Evolutionary conservation across 768 basidiomycete genomes (phyloP).

Genomic region (Boletus reticuloceps): DNA sequence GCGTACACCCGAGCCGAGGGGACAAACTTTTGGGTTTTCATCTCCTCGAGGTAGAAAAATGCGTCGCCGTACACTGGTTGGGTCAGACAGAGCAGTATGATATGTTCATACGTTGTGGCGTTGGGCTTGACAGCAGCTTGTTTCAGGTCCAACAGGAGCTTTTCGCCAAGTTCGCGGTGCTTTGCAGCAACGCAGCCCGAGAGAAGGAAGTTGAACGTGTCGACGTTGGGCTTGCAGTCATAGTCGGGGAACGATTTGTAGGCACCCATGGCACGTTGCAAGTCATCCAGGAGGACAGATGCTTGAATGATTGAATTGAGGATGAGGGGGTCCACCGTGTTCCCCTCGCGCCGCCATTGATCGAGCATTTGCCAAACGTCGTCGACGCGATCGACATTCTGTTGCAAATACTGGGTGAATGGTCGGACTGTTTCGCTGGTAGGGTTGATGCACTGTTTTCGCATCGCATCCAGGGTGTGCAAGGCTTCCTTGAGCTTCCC

Average conservation of each 20-base stretch:
- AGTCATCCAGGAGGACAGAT: constrained; percentile 55
- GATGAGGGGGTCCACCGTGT: constrained; percentile 52
- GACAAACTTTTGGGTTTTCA: constrained; percentile 62
- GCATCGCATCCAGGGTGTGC: constrained; percentile 57
- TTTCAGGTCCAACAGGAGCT: constrained; percentile 66
- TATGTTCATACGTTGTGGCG: constrained; percentile 57
- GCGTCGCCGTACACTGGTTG: constrained; percentile 80
- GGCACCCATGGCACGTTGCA: constrained; percentile 75
- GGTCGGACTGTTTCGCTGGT: constrained; percentile 50
- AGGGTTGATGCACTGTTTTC: constrained; percentile 48
- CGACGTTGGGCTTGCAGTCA: constrained; percentile 51
- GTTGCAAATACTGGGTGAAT: constrained; percentile 47
- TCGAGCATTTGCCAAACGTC: constrained; percentile 62
- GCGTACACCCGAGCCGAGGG: constrained; percentile 59
- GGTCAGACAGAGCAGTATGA: constrained; percentile 69
- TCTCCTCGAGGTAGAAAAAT: constrained; percentile 86
- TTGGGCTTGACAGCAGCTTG: constrained; percentile 53
- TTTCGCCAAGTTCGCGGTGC: constrained; percentile 67
- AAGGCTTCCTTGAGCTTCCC: constrained; percentile 63
- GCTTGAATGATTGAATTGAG: constrained; percentile 69
- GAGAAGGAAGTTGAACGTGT: constrained; percentile 70
- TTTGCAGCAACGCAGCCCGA: constrained; percentile 56
- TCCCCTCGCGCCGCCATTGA: constrained; percentile 51
- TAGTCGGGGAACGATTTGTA: constrained; percentile 64
- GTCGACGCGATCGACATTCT: constrained; percentile 56